A percentile compares a stretch with the other conserved stretches of the same genome.
These are phyloP conservation scores for Plasmodium sp. DNA, from an alignment of 169 alveolate species.

Conservation along the genomic window DNA sequence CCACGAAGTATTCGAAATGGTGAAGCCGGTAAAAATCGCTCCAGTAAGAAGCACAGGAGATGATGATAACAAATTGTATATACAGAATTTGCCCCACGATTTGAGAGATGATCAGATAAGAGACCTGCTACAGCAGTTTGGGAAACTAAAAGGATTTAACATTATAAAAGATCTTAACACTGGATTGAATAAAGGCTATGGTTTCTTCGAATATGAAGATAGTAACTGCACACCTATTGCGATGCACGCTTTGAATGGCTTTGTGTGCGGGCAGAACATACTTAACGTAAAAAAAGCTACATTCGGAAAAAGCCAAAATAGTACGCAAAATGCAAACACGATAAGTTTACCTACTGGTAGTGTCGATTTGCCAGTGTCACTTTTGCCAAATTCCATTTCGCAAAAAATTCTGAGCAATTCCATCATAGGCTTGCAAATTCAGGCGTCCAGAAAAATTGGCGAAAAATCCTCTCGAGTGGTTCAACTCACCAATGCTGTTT, in stretches of 20 bases:
- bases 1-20: conserved; percentile 67
- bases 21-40: conserved; percentile 38
- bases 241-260: conserved; percentile 84
- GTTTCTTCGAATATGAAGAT: conserved; percentile 90
- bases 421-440: conserved; percentile 87
- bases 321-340: conserved; percentile 44
- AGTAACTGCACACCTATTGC: conserved; percentile 88
- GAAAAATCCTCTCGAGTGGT: conserved; percentile 89
- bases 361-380: conserved; percentile 84
- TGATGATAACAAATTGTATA: conserved; percentile 82
- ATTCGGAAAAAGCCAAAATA: conserved; percentile 75
- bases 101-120: conserved; percentile 86
- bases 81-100: conserved; percentile 89
- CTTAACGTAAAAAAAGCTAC: conserved; percentile 78
- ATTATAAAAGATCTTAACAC: conserved; percentile 87
- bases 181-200: conserved; percentile 89
- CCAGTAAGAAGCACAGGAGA: conserved; percentile 25
- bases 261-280: conserved; percentile 77
- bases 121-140: conserved; percentile 86
- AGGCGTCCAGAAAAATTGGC: conserved; percentile 88
- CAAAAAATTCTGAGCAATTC: conserved; percentile 88
- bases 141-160: conserved; percentile 83
- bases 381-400: conserved; percentile 88
- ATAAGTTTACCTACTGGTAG: conserved; percentile 74
- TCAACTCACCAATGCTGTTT: conserved; percentile 89